These are phyloP conservation scores for Trichoderma afroharzianum DNA, from an alignment of 2,329 filamentous ascomycete genomes.

Conservation along the genomic window DNA sequence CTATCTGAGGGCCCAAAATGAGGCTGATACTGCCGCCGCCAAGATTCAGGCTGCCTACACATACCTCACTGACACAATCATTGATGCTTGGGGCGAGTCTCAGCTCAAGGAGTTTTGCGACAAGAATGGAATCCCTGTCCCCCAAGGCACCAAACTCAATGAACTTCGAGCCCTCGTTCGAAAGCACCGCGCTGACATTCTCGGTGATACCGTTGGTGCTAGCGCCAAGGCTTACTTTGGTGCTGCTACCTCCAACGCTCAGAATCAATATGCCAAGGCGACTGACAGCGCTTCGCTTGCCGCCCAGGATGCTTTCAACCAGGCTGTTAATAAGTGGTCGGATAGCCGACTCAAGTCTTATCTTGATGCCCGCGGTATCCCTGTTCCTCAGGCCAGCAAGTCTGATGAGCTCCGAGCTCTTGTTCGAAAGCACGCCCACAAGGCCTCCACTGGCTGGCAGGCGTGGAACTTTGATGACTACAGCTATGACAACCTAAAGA, in stretches of 20 bases:
- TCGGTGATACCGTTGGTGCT: slow-evolving; percentile 60
- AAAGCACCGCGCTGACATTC: slow-evolving; percentile 73
- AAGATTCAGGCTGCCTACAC: slow-evolving; percentile 68
- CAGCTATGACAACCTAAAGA: slow-evolving; percentile 65
- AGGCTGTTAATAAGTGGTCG: slow-evolving; percentile 62
- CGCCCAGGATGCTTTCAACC: slow-evolving; percentile 63
- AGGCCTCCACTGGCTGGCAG: slow-evolving; percentile 63
- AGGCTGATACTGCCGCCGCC: slow-evolving; percentile 57
- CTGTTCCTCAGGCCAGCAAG: slow-evolving; percentile 68
- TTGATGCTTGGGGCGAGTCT: slow-evolving; percentile 85
- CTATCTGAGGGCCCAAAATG: slow-evolving; percentile 62
- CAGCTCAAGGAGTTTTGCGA: slow-evolving; percentile 91
- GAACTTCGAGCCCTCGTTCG: slow-evolving; percentile 87
- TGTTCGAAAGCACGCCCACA: slow-evolving; percentile 70
- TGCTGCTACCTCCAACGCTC: slow-evolving; percentile 70
- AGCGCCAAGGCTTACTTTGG: slow-evolving; percentile 61
- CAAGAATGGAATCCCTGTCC: slow-evolving; percentile 80
- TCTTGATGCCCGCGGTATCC: slow-evolving; percentile 71
- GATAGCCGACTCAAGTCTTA: slow-evolving; percentile 74
- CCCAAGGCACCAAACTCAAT: slow-evolving; percentile 86
- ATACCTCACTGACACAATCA: slow-evolving; percentile 75
- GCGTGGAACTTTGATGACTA: slow-evolving; percentile 80
- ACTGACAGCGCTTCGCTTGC: slow-evolving; percentile 64
- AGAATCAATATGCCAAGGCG: slow-evolving; percentile 72
- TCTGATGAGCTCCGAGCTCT: slow-evolving; percentile 69